These are phyloP conservation scores for Backusella parvicylindrica DNA, from an alignment of 192 early-diverging fungal species.

Conservation along the genomic window DNA sequence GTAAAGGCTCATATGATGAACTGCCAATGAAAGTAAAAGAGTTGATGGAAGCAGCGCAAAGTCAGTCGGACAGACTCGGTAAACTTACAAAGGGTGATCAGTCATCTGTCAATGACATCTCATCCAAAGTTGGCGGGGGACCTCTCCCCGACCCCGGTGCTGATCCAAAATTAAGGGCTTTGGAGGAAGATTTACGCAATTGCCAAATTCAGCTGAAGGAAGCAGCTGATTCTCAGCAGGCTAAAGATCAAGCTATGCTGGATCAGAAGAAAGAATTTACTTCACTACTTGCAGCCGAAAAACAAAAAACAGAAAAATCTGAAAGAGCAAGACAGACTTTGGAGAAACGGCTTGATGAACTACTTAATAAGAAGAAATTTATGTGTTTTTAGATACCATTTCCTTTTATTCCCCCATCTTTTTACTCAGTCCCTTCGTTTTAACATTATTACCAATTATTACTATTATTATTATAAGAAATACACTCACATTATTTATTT, in stretches of 20 bases:
- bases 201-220: constrained; percentile 1
- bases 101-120: constrained; percentile 10
- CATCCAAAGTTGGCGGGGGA: not conserved
- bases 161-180: not conserved
- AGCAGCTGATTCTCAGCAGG: not conserved
- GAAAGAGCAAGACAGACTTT: constrained; percentile 36
- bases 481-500: not conserved
- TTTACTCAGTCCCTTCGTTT: not conserved
- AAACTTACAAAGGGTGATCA: not conserved
- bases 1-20: constrained; percentile 2
- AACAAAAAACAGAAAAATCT: not conserved
- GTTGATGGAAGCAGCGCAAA: not conserved
- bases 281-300: constrained; percentile 1
- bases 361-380: constrained; percentile 47
- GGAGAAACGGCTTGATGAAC: constrained; percentile 46
- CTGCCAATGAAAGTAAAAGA: not conserved
- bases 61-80: not conserved
- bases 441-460: not conserved
- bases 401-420: not conserved
- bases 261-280: constrained; percentile 1
- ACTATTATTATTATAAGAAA: constrained; percentile 1
- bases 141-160: not conserved
- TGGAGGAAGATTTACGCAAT: not conserved
- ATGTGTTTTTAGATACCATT: constrained; percentile 42
- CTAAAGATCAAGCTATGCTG: not conserved